Base-by-base conservation (phyloP, 805 yeast species). In the Diddensiella santjacobensis region DNA sequence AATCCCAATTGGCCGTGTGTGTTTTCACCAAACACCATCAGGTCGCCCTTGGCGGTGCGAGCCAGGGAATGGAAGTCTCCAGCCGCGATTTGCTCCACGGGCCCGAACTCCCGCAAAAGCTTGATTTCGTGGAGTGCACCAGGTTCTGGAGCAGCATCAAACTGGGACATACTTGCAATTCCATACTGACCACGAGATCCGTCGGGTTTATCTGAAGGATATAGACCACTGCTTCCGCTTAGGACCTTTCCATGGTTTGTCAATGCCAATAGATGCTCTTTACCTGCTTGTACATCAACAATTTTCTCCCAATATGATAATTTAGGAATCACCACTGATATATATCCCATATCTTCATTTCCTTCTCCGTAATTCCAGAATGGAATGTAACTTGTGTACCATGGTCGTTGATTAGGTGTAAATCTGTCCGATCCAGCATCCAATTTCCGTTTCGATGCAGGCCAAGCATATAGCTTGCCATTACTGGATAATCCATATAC, bases 11-110 rank as follows among this genome's bases (percentile, higher is more conserved):
- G 91, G n/a, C 98, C 98, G 63, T 69, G 79, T 2, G 78, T 72
- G 63, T 91, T 91, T 49, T 78, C 78, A 20, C 99, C 99, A 79
- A 93, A 90, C 1, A 88, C 77, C 79, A 84, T 85, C n/a, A 88
- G 69, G 45, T 73, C 71, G 5, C 91, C 93, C n/a, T 70, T 59
- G 1, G 70, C 58, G 57, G 87, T 91, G n/a, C 77, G 63, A 4
- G 81, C 91, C 29, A 89, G 63, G 2, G 89, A 78, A 66, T 88
- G 95, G 62, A 71, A 72, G 42, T 74, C 72, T 6, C 98, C 97
- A 50, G 86, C 71, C 0, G 93, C 87, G 37, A 91, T 74, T 56
- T 78, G 70, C 3, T 59, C 65, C 45, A 87, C 79, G 42, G 62
- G 75, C n/a, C 22, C 33, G 5, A 35, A 20, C 49, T 78, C 73